Percentiles rank a stretch among this genome's conserved stretches.
Evolutionary conservation across 2,329 filamentous ascomycete species (phyloP).

Genomic region (Didymella arachidicola): DNA sequence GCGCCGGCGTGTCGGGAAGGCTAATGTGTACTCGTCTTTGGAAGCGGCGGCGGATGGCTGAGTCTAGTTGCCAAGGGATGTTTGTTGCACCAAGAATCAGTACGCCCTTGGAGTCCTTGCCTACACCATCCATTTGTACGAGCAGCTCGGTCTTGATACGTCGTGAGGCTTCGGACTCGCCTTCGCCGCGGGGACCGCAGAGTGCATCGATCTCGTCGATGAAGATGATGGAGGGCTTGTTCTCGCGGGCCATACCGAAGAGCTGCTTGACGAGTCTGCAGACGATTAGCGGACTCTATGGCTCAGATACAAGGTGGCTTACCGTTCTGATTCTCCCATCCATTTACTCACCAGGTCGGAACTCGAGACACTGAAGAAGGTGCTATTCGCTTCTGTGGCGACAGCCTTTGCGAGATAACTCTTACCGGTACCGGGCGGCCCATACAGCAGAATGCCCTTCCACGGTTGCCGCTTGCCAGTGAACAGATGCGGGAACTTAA

Average conservation of each 20-base stretch:
- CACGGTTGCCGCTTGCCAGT: conserved; percentile 95
- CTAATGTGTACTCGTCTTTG: conserved; percentile 96
- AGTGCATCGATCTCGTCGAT: conserved; percentile 98
- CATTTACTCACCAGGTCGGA: conserved; percentile 98
- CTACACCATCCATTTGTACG: conserved; percentile 99
- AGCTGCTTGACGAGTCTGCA: conserved; percentile 89
- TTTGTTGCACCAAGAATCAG: conserved; percentile 96
- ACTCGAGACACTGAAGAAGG: conserved; percentile 98
- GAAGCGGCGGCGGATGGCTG: conserved; percentile 93
- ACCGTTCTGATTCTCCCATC: conserved; percentile 99
- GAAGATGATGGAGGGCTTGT: conserved; percentile 98
- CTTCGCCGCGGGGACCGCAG: conserved; percentile 90
- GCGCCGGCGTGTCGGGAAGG: conserved; percentile 83
- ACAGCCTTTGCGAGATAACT: conserved; percentile 97
- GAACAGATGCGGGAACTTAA: conserved; percentile 97
- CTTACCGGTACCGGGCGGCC: conserved; percentile 96
- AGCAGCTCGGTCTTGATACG: conserved; percentile 98
- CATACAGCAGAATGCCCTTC: conserved; percentile 97
- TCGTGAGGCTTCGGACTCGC: conserved; percentile 95
- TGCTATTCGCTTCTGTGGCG: conserved; percentile 97
- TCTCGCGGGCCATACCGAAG: conserved; percentile 97
- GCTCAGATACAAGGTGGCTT: conserved; percentile 34
- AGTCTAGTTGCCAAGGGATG: conserved; percentile 98
- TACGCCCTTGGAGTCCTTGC: conserved; percentile 92
- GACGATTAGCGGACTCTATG: conserved; percentile 13